Evolutionary conservation across 805 yeast genomes (phyloP).

Genomic region (Candida chilensis): DNA sequence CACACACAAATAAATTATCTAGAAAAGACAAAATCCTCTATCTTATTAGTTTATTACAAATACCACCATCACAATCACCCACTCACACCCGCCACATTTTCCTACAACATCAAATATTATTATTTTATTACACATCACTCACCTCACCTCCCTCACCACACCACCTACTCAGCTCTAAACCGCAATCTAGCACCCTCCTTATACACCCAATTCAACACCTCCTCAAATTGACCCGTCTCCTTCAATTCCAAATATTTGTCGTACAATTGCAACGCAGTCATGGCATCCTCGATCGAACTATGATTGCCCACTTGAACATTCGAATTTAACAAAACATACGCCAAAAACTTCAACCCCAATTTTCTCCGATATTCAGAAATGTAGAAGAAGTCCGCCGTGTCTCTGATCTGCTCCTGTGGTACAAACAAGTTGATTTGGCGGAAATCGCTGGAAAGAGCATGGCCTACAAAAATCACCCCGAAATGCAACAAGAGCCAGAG

Average conservation of each 20-base stretch:
- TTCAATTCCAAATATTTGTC: slow-evolving; percentile 59
- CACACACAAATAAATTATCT: too few relatives aligned
- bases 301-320: slow-evolving; percentile 90
- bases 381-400: slow-evolving; percentile 76
- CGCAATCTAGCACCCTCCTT: too few relatives aligned
- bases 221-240: slow-evolving; percentile 49
- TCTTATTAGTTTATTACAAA: too few relatives aligned
- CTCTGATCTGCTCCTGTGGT: slow-evolving; percentile 78
- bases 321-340: slow-evolving; percentile 66
- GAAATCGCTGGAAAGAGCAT: slow-evolving; percentile 86
- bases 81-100: too few relatives aligned
- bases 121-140: too few relatives aligned
- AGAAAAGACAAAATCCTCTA: too few relatives aligned
- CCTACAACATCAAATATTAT: too few relatives aligned
- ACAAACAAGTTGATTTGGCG: slow-evolving; percentile 88
- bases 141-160: too few relatives aligned
- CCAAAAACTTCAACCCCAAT: slow-evolving; percentile 76
- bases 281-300: slow-evolving; percentile 95
- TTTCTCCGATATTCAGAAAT: slow-evolving; percentile 68
- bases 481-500: slow-evolving; percentile 84
- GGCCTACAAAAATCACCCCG: slow-evolving; percentile 93
- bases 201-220: slow-evolving; percentile 57
- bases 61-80: too few relatives aligned
- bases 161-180: too few relatives aligned
- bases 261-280: slow-evolving; percentile 73